A percentile compares a stretch with the other conserved stretches of the same genome.
phyloP scores from a whole-genome alignment of 202 grass and related monocot species.

The Hordeum pubiflorum region DNA sequence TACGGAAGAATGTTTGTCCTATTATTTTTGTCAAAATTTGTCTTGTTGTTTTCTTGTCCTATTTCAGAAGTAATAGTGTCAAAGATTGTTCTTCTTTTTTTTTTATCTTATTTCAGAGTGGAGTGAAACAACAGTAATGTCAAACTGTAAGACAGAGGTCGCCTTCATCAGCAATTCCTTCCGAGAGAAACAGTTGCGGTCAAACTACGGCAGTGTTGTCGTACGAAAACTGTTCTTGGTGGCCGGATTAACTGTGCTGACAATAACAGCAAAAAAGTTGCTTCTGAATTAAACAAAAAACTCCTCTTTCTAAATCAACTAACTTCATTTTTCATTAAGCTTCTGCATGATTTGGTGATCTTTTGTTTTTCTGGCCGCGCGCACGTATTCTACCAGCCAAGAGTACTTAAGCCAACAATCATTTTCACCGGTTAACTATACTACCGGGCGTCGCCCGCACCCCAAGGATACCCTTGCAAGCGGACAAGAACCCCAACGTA shows the following conservation, averaged over 20 bases:
- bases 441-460: neutral
- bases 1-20: no score
- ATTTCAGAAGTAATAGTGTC: no score
- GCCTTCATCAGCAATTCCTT: neutral
- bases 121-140: neutral
- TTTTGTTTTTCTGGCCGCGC: no score
- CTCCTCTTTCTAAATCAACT: neutral
- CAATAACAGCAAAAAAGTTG: no score
- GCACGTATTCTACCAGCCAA: no score
- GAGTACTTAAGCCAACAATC: neutral
- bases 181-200: neutral
- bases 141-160: conserved; percentile 4
- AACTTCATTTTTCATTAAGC: neutral
- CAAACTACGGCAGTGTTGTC: neutral
- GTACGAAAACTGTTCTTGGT: neutral
- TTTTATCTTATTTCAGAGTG: neutral
- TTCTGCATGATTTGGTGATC: no score
- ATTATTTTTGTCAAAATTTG: no score
- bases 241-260: no score
- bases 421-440: neutral
- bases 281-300: neutral
- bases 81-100: neutral
- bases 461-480: neutral
- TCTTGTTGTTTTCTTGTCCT: no score
- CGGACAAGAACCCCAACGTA: neutral